Base-by-base conservation (phyloP, 345 rosid genomes). In the Eucalyptus shirleyi region DNA sequence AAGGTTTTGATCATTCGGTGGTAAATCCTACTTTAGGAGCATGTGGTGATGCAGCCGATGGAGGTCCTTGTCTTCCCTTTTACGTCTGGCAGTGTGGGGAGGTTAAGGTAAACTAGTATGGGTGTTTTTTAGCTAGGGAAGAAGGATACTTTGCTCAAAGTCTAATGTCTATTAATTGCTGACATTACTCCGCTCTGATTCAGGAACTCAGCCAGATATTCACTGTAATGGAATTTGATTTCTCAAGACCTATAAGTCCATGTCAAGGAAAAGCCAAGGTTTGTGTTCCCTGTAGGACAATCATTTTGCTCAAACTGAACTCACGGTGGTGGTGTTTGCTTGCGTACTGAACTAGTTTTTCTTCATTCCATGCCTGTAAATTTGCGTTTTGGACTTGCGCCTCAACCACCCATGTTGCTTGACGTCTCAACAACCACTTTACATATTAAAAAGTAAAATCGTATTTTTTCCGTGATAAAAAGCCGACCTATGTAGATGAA, bases 81-180 rank as follows among this genome's bases (percentile, higher is more conserved):
- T 95, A 93, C 83, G 87, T 96, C 88, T 97, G 99, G 99, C 98
- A 98, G 92, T 95, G 98, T 92, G 99, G 98, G 65, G 95, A 95
- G 91, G 92, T 92, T 88, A 93, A 92, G 97, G 99, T 97, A 93
- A 92, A 87, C 67, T 8, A 91, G 50, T 42, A 26, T 53, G 5
- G 50, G 47, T 45, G 34, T 42, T 34, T 86, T 56, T 42, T 81
- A 40, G 77, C 19, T 62, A 3, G 44, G 40, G 55, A 32, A 47
- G 60, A 45, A 37, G 50, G 19, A 85, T 49, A 53, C 50, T 50
- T 28, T 44, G 69, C 45, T 53, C 50, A 28, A 45, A 44, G 88
- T 59, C 30, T 6, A 28, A 42, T 45, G 44, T 67, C 80, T 45
- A 50, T 89, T 24, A 24, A 44, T 24, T 32, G 86, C 37, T 51